Percentiles rank a stretch among this genome's conserved stretches.
Conservation (phyloP, 1,284 basidiomycete genomes). For the Coniophora puteana region DNA sequence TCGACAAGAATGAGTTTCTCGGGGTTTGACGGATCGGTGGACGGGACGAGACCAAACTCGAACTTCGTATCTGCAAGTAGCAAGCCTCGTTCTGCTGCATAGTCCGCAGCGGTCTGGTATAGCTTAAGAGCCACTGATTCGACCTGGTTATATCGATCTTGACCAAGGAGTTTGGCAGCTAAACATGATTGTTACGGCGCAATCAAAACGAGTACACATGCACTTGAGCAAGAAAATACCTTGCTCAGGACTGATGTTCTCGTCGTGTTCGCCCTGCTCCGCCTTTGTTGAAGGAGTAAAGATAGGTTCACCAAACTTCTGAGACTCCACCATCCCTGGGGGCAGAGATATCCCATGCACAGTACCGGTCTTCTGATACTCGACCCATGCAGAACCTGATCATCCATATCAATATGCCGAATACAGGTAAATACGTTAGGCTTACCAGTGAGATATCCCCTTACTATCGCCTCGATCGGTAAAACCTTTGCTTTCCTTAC, state of each 20-base stretch:
- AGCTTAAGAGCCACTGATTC: constrained; percentile 60
- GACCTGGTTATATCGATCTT: constrained; percentile 62
- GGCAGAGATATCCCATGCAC: constrained; percentile 86
- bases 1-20: constrained; percentile 86
- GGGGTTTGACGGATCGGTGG: constrained; percentile 24
- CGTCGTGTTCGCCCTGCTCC: constrained; percentile 91
- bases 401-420: constrained; percentile 6
- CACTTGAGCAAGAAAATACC: constrained; percentile 43
- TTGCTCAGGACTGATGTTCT: constrained; percentile 94
- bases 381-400: constrained; percentile 90
- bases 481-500: constrained; percentile 89
- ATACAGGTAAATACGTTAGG: constrained; percentile 18
- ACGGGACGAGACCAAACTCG: constrained; percentile 74
- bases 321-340: constrained; percentile 79
- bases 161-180: constrained; percentile 68
- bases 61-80: constrained; percentile 97
- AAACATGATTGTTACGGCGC: too few relatives aligned
- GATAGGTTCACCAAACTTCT: constrained; percentile 78
- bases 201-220: constrained; percentile 3
- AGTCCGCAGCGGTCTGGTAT: constrained; percentile 75
- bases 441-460: constrained; percentile 92
- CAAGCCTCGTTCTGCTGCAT: constrained; percentile 79
- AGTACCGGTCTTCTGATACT: constrained; percentile 87
- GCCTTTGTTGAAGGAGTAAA: constrained; percentile 99
- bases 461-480: constrained; percentile 95